A percentile compares a stretch with the other conserved stretches of the same genome.
Evolutionary conservation across 352 stramenopile species (phyloP).

Genomic region (Pythium periplocum): DNA sequence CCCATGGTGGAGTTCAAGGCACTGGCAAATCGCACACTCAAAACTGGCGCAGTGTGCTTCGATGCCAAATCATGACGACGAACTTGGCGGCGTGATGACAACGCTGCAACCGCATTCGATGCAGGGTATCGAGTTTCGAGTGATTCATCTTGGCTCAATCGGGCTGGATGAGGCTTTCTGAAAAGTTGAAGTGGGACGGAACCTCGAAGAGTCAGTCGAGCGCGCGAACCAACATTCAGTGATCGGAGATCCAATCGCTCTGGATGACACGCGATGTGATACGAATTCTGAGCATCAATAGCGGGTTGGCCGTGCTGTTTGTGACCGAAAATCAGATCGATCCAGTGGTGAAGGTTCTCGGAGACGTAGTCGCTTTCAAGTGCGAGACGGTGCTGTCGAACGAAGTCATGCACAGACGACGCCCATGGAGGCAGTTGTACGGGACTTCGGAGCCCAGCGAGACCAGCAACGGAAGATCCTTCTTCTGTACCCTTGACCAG

Average conservation of each 20-base stretch:
- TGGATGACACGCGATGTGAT: conserved; percentile 82
- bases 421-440: conserved; percentile 96
- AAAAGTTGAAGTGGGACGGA: conserved; percentile 77
- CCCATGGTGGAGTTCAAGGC: conserved; percentile 56
- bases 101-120: conserved; percentile 61
- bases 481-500: conserved; percentile 38
- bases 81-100: conserved; percentile 77
- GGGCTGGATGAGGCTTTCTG: conserved; percentile 57
- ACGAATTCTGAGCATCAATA: conserved; percentile 90
- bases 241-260: conserved; percentile 60
- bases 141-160: conserved; percentile 75
- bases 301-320: conserved; percentile 91
- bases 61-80: conserved; percentile 74
- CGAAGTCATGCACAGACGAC: conserved; percentile 93
- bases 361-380: conserved; percentile 99
- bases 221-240: conserved; percentile 51
- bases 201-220: conserved; percentile 62
- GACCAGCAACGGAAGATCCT: conserved; percentile 3
- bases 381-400: conserved; percentile 93
- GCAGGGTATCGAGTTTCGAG: conserved; percentile 65
- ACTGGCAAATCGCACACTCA: conserved; percentile 77
- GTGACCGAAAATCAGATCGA: conserved; percentile 99
- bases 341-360: conserved; percentile 96
- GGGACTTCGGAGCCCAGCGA: conserved; percentile 54
- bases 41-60: conserved; percentile 59